These are phyloP conservation scores for Chrysoporthe cubensis DNA, from an alignment of 2,329 filamentous ascomycete species.

Conservation along the genomic window DNA sequence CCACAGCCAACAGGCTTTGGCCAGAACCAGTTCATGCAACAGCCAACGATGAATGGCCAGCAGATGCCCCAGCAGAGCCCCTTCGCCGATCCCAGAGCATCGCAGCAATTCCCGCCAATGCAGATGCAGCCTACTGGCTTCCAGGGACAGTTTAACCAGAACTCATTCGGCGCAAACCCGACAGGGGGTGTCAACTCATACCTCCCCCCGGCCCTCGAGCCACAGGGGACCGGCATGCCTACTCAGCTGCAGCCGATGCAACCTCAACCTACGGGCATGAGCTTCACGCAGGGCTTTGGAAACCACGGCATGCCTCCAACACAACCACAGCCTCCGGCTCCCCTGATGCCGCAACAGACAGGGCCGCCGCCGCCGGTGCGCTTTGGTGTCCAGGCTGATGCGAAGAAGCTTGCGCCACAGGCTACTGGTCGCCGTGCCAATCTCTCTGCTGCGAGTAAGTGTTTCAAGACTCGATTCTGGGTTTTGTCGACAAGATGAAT, in stretches of 20 bases:
- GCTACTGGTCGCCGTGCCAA: constrained; percentile 89
- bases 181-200: constrained; percentile 58
- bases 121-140: constrained; percentile 71
- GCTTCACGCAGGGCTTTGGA: constrained; percentile 48
- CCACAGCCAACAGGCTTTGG: constrained; percentile 44
- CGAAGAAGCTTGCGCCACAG: constrained; percentile 81
- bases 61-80: constrained; percentile 47
- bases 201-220: constrained; percentile 63
- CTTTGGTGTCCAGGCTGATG: constrained; percentile 76
- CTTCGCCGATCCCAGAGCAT: constrained; percentile 44
- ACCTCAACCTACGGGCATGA: constrained; percentile 54
- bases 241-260: constrained; percentile 44
- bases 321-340: constrained; percentile 61
- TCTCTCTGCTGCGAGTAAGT: constrained; percentile 94
- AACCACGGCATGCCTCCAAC: constrained; percentile 51
- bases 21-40: constrained; percentile 49
- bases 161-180: constrained; percentile 48
- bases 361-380: constrained; percentile 85
- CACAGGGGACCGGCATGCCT: constrained; percentile 60
- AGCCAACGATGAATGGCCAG: constrained; percentile 41
- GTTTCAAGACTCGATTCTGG: not conserved
- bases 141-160: constrained; percentile 41
- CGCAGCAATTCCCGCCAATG: constrained; percentile 50
- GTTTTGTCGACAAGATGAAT: not conserved
- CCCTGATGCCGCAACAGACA: constrained; percentile 77